Evolutionary conservation across 495 filamentous ascomycete genomes (phyloP), one percentile per base, ranked within the genome.

Genomic region (Trypethelium eluteriae): DNA sequence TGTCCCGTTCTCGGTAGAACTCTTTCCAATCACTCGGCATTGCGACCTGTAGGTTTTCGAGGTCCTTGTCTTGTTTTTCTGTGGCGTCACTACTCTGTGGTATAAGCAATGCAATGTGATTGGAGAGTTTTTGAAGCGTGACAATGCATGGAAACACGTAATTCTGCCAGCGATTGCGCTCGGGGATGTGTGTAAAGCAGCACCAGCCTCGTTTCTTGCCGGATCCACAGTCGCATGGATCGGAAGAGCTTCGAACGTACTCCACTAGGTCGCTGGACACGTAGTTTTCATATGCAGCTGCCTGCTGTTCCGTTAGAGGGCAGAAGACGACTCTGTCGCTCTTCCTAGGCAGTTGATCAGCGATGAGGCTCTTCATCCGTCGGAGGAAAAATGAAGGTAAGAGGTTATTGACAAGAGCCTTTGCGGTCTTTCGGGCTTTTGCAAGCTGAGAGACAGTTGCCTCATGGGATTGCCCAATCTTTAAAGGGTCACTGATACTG

Each of bases 301-400:
- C 82, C 74, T 98, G 95, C 2, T 86, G 87, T 16, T 86, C 84
- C 0, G 92, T 96, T 47, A 98, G 80, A 35, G 90, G 92, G 72
- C 95, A 98, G 75, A 98, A 98, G 1, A 98, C 92, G 0, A 98
- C 93, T 50, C 86, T 87, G 74, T 98, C 94, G 46, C 82, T 89
- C 80, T 98, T 98, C 76, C 94, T 95, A 0, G 94, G 94, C n/a
- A 98, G 83, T 72, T 98, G 93, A 75, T 96, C 81, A 0, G 92
- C 92, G 65, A 98, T 96, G 62, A 98, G 78, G 0, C 86, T 86
- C 78, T 98, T 98, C 88, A 96, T 93, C 1, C 94, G 86, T 1
- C 94, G 88, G 0, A 98, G 83, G 71, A 98, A 98, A 76, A 96
- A 96, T 44, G 87, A 85, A 11, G 94, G 94, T 10, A 98, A 86